A percentile compares a stretch with the other conserved stretches of the same genome.
Conservation (phyloP, 2,329 filamentous ascomycete genomes). For the Plectosphaerella plurivora region DNA sequence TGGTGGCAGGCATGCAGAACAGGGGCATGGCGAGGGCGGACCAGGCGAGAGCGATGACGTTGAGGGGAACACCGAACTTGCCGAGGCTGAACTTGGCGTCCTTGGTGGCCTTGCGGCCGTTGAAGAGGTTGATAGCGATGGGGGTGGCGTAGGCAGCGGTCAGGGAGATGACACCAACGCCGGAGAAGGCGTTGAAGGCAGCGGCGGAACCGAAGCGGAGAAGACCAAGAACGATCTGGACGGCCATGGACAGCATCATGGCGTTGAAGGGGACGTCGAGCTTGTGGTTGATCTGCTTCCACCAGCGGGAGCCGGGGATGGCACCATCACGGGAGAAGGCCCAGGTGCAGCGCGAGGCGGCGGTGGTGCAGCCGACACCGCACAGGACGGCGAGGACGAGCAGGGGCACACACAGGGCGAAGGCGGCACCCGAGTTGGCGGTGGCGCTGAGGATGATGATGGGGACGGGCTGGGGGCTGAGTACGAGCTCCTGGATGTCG, state of each 20-base stretch:
- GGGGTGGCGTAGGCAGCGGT: slow-evolving; percentile 66
- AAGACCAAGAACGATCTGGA: slow-evolving; percentile 59
- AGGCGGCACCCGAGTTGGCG: slow-evolving; percentile 55
- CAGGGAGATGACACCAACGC: slow-evolving; percentile 65
- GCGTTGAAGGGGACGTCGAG: slow-evolving; percentile 65
- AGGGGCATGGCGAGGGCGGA: slow-evolving; percentile 64
- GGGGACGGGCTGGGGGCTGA: slow-evolving; percentile 59
- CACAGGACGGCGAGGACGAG: slow-evolving; percentile 64
- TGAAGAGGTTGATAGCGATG: slow-evolving; percentile 59
- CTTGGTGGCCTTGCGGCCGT: slow-evolving; percentile 54
- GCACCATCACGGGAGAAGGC: slow-evolving; percentile 68
- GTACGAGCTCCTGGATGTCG: slow-evolving; percentile 52
- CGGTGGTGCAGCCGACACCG: slow-evolving; percentile 66
- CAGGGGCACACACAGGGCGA: slow-evolving; percentile 59
- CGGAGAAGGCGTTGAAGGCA: slow-evolving; percentile 70
- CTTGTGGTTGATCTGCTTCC: slow-evolving; percentile 56
- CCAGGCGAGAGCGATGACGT: slow-evolving; percentile 63
- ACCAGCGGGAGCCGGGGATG: slow-evolving; percentile 57
- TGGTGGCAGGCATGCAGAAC: slow-evolving; percentile 66
- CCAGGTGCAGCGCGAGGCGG: slow-evolving; percentile 63
- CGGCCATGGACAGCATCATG: slow-evolving; percentile 66
- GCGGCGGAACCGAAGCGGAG: slow-evolving; percentile 67
- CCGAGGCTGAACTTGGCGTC: slow-evolving; percentile 59
- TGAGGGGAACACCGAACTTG: slow-evolving; percentile 54
- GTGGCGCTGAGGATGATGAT: slow-evolving; percentile 59